A percentile compares a stretch with the other conserved stretches of the same genome.
These are phyloP conservation scores for Silene noctiflora DNA, from an alignment of 179 eudicot genomes.

Conservation along the genomic window DNA sequence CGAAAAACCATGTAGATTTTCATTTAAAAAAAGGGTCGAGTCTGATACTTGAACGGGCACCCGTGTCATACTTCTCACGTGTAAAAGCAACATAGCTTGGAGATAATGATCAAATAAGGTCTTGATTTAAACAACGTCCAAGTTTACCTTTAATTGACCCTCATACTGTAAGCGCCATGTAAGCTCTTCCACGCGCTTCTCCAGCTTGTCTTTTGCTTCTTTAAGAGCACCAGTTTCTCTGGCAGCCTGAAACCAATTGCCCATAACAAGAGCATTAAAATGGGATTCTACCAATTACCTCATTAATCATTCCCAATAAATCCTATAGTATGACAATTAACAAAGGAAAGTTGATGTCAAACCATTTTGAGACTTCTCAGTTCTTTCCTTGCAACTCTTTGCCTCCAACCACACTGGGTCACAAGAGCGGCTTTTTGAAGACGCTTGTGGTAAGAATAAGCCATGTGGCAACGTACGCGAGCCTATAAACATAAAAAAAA, in stretches of 20 bases:
- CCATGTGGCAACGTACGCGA: constrained; percentile 59
- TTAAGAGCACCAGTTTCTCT: constrained; percentile 94
- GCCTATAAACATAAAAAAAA: constrained; percentile 55
- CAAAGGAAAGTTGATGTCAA: constrained; percentile 21
- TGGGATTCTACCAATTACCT: background rate
- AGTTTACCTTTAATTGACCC: constrained; percentile 79
- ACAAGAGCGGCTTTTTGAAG: constrained; percentile 76
- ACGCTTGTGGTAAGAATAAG: constrained; percentile 64
- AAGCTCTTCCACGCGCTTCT: constrained; percentile 98
- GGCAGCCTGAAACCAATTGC: constrained; percentile 65
- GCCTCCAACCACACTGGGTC: constrained; percentile 95
- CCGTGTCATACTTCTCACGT: background rate
- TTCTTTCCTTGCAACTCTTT: constrained; percentile 78
- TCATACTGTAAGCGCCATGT: constrained; percentile 97
- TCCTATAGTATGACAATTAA: background rate
- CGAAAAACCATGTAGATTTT: background rate
- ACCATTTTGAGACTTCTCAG: constrained; percentile 95
- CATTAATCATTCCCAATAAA: background rate
- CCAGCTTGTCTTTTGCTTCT: constrained; percentile 97
- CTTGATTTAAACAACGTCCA: constrained; percentile 5
- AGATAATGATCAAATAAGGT: background rate
- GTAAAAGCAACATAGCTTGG: background rate
- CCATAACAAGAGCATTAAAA: constrained; percentile 18
- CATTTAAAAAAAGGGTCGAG: background rate
- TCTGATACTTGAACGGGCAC: background rate